Evolutionary conservation across 164 flowering plant genomes (phyloP).

Genomic region (Vitis labrusca): DNA sequence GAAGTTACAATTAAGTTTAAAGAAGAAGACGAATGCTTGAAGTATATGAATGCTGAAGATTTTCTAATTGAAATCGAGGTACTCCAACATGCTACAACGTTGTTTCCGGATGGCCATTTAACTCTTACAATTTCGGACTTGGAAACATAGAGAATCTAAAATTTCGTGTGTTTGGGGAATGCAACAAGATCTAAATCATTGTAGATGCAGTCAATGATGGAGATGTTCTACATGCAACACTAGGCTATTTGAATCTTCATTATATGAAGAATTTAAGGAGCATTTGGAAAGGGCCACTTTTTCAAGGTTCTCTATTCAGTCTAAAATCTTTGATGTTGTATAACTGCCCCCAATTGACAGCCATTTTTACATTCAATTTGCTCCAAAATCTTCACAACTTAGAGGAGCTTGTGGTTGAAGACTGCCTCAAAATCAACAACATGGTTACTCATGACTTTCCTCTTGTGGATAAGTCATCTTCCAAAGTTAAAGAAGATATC

Average conservation of each 20-base stretch:
- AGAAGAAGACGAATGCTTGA: background rate
- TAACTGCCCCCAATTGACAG: background rate
- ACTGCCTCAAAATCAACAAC: background rate
- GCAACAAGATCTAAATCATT: background rate
- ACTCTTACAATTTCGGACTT: conserved; percentile 1
- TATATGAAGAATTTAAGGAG: conserved; percentile 1
- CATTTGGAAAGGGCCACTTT: background rate
- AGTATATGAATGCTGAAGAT: background rate
- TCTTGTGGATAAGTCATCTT: background rate
- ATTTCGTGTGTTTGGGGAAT: background rate
- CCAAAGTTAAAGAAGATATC: conserved; percentile 11
- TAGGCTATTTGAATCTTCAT: background rate
- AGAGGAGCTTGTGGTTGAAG: conserved; percentile 7
- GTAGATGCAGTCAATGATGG: background rate
- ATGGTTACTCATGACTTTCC: background rate
- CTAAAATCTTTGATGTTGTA: conserved; percentile 3
- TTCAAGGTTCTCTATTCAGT: background rate
- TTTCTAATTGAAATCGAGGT: background rate
- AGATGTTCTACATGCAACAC: background rate
- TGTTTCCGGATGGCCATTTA: background rate
- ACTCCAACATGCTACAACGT: background rate
- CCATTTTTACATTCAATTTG: background rate
- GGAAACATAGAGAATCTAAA: conserved; percentile 2
- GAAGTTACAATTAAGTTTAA: background rate
- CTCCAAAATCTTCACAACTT: conserved; percentile 1